Conservation (phyloP, 2,329 filamentous ascomycete species). For the Plectosphaerella cucumerina region DNA sequence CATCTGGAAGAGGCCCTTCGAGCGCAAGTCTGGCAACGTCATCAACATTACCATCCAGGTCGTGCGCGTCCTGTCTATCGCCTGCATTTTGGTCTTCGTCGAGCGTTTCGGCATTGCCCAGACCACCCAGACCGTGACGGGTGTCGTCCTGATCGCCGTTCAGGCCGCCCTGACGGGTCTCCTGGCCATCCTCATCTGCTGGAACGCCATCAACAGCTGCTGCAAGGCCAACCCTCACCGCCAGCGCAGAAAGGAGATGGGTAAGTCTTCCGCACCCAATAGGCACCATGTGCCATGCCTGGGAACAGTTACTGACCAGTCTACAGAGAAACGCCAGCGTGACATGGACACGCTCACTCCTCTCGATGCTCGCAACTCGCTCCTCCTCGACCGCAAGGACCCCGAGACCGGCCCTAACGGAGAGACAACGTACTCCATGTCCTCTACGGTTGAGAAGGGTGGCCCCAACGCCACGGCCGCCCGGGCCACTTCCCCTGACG, state of each 20-base stretch:
- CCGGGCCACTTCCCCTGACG: conserved; percentile 27
- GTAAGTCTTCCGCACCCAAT: conserved; percentile 47
- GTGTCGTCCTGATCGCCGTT: conserved; percentile 88
- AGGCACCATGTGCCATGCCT: too few relatives aligned
- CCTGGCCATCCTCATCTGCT: conserved; percentile 80
- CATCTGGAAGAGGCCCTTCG: conserved; percentile 81
- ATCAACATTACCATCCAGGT: conserved; percentile 92
- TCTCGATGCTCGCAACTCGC: conserved; percentile 79
- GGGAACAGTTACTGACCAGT: conserved; percentile 17
- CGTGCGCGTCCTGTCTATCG: conserved; percentile 82
- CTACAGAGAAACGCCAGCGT: conserved; percentile 67
- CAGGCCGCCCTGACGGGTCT: conserved; percentile 80
- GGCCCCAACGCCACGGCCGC: conserved; percentile 15
- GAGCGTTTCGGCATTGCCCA: conserved; percentile 86
- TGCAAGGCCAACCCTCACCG: conserved; percentile 88
- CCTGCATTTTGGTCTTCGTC: conserved; percentile 88
- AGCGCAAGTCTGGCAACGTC: conserved; percentile 80
- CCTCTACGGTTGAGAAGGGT: conserved; percentile 31
- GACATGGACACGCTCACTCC: conserved; percentile 82
- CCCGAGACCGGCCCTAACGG: conserved; percentile 25
- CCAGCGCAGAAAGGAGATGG: conserved; percentile 81
- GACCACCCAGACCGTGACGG: conserved; percentile 90
- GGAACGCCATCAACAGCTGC: conserved; percentile 82
- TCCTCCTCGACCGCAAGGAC: conserved; percentile 60
- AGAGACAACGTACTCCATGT: conserved; percentile 38